Base-by-base conservation (phyloP, 2,329 filamentous ascomycete species). In the Ophiostoma fasciatum region DNA sequence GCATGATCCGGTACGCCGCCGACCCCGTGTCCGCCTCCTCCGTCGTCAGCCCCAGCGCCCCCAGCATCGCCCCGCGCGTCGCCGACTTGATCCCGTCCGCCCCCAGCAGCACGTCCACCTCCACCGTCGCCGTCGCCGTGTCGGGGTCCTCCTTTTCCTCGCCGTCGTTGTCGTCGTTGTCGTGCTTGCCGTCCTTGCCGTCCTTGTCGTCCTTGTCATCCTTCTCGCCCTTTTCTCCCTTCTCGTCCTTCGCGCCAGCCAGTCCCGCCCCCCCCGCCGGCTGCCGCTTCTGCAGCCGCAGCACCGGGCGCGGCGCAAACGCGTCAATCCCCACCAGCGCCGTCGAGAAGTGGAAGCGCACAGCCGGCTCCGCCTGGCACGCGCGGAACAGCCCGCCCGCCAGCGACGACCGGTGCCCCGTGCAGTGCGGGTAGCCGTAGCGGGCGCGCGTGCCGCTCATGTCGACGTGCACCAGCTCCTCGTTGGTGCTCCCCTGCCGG, bases 1-100 rank as follows among this genome's bases (percentile, higher is more conserved):
- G 64, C 71, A 87, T 79, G 55, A 87, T 82, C 11, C 81, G 71
- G 59, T 87, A 87, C 3, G 79, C 78, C 0, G 82, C 81, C 57
- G 85, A 78, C 4, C 78, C 73, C 0, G 80, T 83, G 41, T 82
- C 77, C 40, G 73, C 61, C 46, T 78, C 70, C 36, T 71, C 61
- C 17, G 66, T 66, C 6, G 57, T 53, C 42, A 66, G 58, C 29
- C 64, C 62, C 1, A 72, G 56, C 28, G 61, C 56, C 25, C 61
- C 54, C 2, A 82, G 64, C 52, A 82, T 63, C 26, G 65, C 57
- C 7, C 61, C 57, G 22, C 69, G 62, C 15, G 61, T 58, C 8
- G 51, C 43, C 28, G 62, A 68, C 53, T 73, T 74, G 51, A 74
- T 63, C 27, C 70, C 70, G 48, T 74, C 70, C 12, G 64, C 58